Base-by-base conservation (phyloP, 164 flowering plant genomes). In the Vitis amurensis region DNA sequence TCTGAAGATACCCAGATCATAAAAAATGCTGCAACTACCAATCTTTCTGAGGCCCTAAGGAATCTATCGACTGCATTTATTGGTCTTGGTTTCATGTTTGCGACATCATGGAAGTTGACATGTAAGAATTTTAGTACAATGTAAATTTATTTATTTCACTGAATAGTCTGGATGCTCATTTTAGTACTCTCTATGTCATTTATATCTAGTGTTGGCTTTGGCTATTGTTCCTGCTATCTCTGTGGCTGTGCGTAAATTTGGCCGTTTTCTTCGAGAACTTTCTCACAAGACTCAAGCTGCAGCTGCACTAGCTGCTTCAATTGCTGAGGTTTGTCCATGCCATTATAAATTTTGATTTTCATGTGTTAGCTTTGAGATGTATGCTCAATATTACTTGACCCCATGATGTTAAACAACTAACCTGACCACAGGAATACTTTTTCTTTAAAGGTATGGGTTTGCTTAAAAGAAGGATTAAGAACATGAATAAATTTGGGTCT, bases 211-310 rank as follows among this genome's bases (percentile, higher is more conserved):
- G 87, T 75, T 96, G 83, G 86, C 99, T 69, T 79, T 96, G 85
- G 89, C 72, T 66, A 91, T 90, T 71, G 94, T 91, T 17, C 95
- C 94, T 0, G 77, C 74, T 53, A 84, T 89, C 67, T 88, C 92
- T 15, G 75, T 89, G 65, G 94, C 86, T 74, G 96, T 90, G 2
- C 89, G 91, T 52, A 77, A 79, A 68, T 86, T 92, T 78, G 95
- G 91, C 55, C 95, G 97, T 55, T 96, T 67, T 72, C 88, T 96
- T 73, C 94, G 97, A 67, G 98, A 96, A 71, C 92, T 96, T 79
- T 93, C 99, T 9, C 95, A 93, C 79, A 86, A 87, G 79, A 93
- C 97, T 64, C 99, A 96, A 89, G 97, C 97, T 71, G 99, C 98
- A 44, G 98, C 99, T 74, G 98, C 99, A 11, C 81, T 83, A 53